These are phyloP conservation scores for Ustilago lituana DNA, from an alignment of 1,284 basidiomycete genomes.

Conservation along the genomic window DNA sequence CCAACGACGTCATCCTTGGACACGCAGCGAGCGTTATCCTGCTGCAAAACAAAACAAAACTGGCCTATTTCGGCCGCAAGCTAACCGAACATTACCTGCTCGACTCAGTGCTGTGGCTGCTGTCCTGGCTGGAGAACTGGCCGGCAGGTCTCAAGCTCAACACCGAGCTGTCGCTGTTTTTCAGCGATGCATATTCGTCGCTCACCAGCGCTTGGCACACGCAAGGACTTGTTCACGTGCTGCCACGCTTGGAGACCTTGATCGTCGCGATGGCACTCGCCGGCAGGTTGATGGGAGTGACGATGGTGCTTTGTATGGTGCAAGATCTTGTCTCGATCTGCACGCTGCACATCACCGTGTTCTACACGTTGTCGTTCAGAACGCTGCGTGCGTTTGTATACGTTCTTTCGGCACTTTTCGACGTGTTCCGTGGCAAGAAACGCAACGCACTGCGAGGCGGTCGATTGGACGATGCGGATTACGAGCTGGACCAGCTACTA, in stretches of 20 bases:
- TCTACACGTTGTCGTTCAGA: constrained; percentile 75
- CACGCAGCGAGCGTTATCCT: constrained; percentile 72
- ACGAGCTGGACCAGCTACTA: constrained; percentile 91
- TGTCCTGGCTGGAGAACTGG: constrained; percentile 92
- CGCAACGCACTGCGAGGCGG: constrained; percentile 74
- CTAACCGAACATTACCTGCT: constrained; percentile 18
- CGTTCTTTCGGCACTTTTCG: constrained; percentile 80
- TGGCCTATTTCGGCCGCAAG: constrained; percentile 7
- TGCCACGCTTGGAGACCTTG: constrained; percentile 14
- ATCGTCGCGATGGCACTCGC: constrained; percentile 72
- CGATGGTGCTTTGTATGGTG: constrained; percentile 75
- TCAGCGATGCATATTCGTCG: constrained; percentile 77
- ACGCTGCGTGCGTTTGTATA: constrained; percentile 76
- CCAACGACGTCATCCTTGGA: constrained; percentile 89
- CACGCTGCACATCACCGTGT: constrained; percentile 79
- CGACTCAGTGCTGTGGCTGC: constrained; percentile 41
- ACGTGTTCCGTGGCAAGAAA: constrained; percentile 85
- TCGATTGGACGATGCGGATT: constrained; percentile 86
- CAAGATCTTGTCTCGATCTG: constrained; percentile 76
- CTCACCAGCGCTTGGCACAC: constrained; percentile 30
- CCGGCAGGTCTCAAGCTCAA: constrained; percentile 96
- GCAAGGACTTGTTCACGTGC: constrained; percentile 15
- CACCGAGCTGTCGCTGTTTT: constrained; percentile 85
- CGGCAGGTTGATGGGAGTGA: constrained; percentile 75
- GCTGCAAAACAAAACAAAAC: constrained; percentile 16